These are phyloP conservation scores for Penicillium brasilianum DNA, from an alignment of 2,329 filamentous ascomycete species.

Conservation along the genomic window DNA sequence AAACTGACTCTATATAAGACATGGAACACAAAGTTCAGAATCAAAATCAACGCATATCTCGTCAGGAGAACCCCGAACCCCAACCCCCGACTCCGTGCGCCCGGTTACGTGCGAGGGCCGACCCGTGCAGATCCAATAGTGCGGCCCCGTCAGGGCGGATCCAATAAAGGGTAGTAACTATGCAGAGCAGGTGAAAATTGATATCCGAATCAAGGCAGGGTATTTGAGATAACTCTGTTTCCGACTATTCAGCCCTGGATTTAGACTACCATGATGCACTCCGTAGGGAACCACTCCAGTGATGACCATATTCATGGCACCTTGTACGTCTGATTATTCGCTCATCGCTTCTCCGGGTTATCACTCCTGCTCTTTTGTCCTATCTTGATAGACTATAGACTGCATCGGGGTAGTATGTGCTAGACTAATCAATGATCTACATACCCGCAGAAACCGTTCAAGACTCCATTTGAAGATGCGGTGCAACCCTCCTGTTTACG, in stretches of 20 bases:
- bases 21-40: neutral
- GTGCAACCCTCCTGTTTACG: neutral
- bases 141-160: neutral
- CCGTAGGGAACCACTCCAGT: too few relatives aligned
- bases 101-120: slow-evolving; percentile 10
- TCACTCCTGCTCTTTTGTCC: neutral
- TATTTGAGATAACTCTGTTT: neutral
- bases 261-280: too few relatives aligned
- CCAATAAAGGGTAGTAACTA: neutral
- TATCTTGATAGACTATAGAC: neutral
- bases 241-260: too few relatives aligned
- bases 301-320: neutral
- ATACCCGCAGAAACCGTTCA: neutral
- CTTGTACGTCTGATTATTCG: neutral
- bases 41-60: neutral
- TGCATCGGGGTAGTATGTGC: neutral
- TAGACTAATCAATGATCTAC: neutral
- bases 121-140: slow-evolving; percentile 23
- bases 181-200: too few relatives aligned
- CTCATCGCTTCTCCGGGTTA: neutral
- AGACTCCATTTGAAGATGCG: neutral
- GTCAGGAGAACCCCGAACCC: neutral
- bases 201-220: neutral
- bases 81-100: neutral
- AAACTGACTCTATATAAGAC: too few relatives aligned